Evolutionary conservation across 441 rosid species (phyloP).

Genomic region (Pelargonium cotyledonis): DNA sequence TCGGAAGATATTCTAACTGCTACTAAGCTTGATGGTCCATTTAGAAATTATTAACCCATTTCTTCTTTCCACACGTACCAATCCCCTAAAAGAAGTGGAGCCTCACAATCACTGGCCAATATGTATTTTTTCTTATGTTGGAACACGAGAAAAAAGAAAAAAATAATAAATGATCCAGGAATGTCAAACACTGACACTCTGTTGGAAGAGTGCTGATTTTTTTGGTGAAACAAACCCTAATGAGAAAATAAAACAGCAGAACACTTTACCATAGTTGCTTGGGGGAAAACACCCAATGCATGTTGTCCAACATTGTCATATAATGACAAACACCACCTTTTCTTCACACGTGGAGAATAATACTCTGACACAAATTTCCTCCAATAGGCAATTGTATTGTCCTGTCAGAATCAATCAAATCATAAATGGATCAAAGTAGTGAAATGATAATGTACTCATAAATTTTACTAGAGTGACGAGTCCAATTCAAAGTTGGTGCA

Average conservation of each 20-base stretch:
- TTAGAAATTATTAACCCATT: too few species aligned
- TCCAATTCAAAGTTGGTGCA: not conserved
- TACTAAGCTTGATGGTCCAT: too few species aligned
- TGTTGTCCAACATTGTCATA: slow-evolving; percentile 89
- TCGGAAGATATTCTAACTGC: not conserved
- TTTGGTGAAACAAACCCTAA: not conserved
- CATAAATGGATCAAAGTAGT: not conserved
- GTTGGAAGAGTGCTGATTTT: not conserved
- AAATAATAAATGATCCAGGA: too few species aligned
- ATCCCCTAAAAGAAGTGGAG: too few species aligned
- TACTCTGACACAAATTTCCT: slow-evolving; percentile 90
- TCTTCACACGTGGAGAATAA: slow-evolving; percentile 94
- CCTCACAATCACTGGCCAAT: too few species aligned
- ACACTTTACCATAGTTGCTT: slow-evolving; percentile 79
- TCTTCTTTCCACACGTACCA: too few species aligned
- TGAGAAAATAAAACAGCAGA: slow-evolving; percentile 5
- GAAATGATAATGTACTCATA: not conserved
- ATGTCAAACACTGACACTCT: too few species aligned
- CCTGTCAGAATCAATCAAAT: slow-evolving; percentile 43
- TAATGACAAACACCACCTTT: slow-evolving; percentile 90
- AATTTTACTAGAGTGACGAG: not conserved
- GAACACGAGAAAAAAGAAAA: too few species aligned
- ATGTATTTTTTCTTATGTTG: too few species aligned
- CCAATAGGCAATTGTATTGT: slow-evolving; percentile 84
- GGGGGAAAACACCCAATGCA: slow-evolving; percentile 92